phyloP scores from a whole-genome alignment of 2,329 filamentous ascomycete species.

The Paecilomyces formosus region DNA sequence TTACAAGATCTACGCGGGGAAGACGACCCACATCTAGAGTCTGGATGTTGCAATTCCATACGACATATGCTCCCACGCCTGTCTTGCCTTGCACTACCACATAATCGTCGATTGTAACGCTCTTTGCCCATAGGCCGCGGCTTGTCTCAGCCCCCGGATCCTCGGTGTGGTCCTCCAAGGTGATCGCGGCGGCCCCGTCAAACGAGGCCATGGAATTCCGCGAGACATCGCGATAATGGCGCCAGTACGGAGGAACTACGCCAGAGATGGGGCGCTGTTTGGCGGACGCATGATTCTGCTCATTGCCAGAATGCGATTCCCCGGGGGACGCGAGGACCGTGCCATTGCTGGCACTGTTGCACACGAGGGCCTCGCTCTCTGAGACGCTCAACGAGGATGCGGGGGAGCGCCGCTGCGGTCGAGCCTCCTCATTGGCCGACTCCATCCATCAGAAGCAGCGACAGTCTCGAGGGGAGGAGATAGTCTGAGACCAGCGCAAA shows the following conservation, averaged over 20 bases:
- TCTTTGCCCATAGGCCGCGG: constrained; percentile 55
- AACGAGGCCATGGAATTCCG: constrained; percentile 32
- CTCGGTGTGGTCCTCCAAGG: constrained; percentile 57
- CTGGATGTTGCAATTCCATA: constrained; percentile 85
- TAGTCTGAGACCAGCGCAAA: background rate
- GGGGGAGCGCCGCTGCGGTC: constrained; percentile 17
- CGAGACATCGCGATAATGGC: constrained; percentile 34
- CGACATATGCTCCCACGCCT: constrained; percentile 78
- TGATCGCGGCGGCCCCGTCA: constrained; percentile 43
- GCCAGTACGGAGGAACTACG: constrained; percentile 40
- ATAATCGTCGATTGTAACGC: constrained; percentile 56
- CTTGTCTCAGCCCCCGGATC: constrained; percentile 49
- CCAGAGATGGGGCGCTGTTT: constrained; percentile 21
- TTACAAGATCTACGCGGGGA: background rate
- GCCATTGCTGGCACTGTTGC: constrained; percentile 3
- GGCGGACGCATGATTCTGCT: constrained; percentile 1
- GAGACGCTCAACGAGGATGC: constrained; percentile 7
- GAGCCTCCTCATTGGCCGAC: constrained; percentile 31
- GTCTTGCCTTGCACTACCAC: constrained; percentile 52
- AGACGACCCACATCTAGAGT: constrained; percentile 63
- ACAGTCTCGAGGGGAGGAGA: background rate
- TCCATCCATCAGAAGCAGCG: constrained; percentile 32
- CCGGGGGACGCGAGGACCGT: constrained; percentile 6
- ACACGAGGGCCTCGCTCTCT: constrained; percentile 6
- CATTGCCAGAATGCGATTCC: background rate